Conservation (phyloP, 1,284 basidiomycete species). For the Ustilago loliicola region DNA sequence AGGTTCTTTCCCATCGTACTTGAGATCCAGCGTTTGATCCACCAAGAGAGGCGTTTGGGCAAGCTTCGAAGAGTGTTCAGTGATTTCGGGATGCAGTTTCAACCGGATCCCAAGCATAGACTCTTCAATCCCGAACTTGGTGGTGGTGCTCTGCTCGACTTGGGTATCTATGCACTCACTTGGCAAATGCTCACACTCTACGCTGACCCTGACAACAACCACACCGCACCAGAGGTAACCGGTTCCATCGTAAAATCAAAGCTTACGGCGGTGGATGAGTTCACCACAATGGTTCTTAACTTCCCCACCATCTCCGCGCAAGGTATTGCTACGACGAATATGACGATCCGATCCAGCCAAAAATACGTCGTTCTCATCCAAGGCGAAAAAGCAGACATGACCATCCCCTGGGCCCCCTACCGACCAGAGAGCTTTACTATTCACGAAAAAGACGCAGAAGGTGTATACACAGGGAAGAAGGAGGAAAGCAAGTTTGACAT, state of each 20-base stretch:
- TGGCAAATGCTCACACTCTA: constrained; percentile 61
- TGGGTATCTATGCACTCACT: constrained; percentile 71
- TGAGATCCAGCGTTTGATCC: constrained; percentile 51
- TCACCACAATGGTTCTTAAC: constrained; percentile 81
- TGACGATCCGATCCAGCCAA: constrained; percentile 23
- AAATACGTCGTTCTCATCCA: constrained; percentile 48
- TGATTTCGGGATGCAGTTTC: constrained; percentile 52
- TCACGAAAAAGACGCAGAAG: constrained; percentile 52
- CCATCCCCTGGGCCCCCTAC: constrained; percentile 77
- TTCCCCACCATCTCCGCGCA: constrained; percentile 74
- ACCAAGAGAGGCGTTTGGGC: constrained; percentile 55
- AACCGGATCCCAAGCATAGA: constrained; percentile 76
- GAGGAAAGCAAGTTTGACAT: constrained; percentile 75
- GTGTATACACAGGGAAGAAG: constrained; percentile 28
- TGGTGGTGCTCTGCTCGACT: constrained; percentile 85
- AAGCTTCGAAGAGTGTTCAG: constrained; percentile 43
- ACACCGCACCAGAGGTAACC: constrained; percentile 73
- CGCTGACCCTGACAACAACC: constrained; percentile 73
- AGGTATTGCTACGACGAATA: constrained; percentile 51
- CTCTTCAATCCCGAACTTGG: constrained; percentile 85
- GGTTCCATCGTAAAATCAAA: constrained; percentile 78
- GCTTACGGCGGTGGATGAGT: constrained; percentile 83
- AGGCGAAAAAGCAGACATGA: constrained; percentile 72
- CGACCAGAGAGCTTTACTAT: constrained; percentile 66
- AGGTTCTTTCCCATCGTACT: constrained; percentile 59